Base-by-base conservation (phyloP, 2,329 filamentous ascomycete species). In the Erysiphe pulchra region DNA sequence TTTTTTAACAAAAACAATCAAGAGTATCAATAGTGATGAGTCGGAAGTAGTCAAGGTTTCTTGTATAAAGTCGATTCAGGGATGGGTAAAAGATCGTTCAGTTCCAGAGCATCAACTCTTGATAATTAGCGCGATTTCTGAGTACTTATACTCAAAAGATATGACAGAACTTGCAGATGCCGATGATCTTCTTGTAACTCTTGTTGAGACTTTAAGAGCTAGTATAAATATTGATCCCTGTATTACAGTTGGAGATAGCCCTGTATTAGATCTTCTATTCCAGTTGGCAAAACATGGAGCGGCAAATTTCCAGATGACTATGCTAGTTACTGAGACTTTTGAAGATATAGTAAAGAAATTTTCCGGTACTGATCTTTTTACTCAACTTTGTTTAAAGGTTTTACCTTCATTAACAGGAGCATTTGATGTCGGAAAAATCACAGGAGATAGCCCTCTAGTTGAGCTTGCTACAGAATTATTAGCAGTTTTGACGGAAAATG, bases 1-100 rank as follows among this genome's bases (percentile, higher is more conserved):
- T 7, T 69, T 87, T 47, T 67, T 86, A 52, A 75, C 85, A 54
- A 72, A 70, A 32, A 79, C 81, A 1, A 70, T 95, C 45, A 73
- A 79, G 44, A 77, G 78, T 8, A 81, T 93, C 51, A 75, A 73
- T 10, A 66, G 67, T 33, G 86, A 93, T 51, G 66, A 75, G 17
- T 80, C 82, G 0, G 86, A 94, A 59, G 75, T 95, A 33, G 87
- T 95, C 39, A 83, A 90, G 59, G 86, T 93, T 16, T 77, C 87
- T 17, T 92, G 84, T 56, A 80, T 95, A 55, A 86, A 87, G 58
- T 79, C 84, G 1, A 63, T 93, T 33, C 84, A 94, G 55, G 69
- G 70, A 14, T 70, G 76, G 47, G 67, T 76, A 45, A 66, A 62
- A 48, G 66, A 56, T 2, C 59, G 69, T 61, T 55, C 66, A 65